A percentile compares a stretch with the other conserved stretches of the same genome.
These are phyloP conservation scores for Annulohypoxylon nitens DNA, from an alignment of 495 filamentous ascomycete species.

Conservation along the genomic window DNA sequence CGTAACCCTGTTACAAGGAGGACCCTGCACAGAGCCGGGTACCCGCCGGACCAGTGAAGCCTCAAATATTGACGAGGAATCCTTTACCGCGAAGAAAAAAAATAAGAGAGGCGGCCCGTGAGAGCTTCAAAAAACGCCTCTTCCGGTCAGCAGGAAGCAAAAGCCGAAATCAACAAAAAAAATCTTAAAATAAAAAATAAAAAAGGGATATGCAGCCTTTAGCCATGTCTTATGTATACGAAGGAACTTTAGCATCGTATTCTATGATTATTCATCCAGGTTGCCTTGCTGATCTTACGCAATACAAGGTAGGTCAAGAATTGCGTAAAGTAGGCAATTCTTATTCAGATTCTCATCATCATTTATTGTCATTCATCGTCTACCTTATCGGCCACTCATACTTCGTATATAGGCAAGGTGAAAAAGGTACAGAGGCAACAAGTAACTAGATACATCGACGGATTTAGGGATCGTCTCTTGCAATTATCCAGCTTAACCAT, in stretches of 20 bases:
- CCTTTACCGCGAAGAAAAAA: constrained; percentile 26
- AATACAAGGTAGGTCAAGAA: constrained; percentile 28
- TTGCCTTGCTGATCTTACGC: constrained; percentile 40
- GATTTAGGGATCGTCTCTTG: constrained; percentile 12
- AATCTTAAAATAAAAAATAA: neutral
- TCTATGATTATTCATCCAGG: constrained; percentile 26
- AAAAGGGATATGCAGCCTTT: constrained; percentile 11
- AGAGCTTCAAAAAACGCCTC: constrained; percentile 44
- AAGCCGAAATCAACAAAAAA: constrained; percentile 15
- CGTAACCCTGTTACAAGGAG: constrained; percentile 36
- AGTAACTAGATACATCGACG: constrained; percentile 28
- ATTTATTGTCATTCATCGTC: constrained; percentile 41
- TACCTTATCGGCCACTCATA: constrained; percentile 29
- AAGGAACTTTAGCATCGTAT: constrained; percentile 22
- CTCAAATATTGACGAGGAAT: constrained; percentile 34
- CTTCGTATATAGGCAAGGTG: constrained; percentile 22
- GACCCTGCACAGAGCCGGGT: constrained; percentile 38
- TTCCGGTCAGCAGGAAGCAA: constrained; percentile 34
- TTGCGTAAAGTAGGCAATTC: constrained; percentile 17
- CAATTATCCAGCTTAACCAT: constrained; percentile 32
- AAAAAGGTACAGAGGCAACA: constrained; percentile 16
- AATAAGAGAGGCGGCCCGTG: constrained; percentile 39
- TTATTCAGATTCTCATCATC: constrained; percentile 48
- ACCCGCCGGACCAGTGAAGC: constrained; percentile 44
- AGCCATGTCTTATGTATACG: constrained; percentile 13